These are phyloP conservation scores for Rhodotorula sphaerocarpa DNA, from an alignment of 768 basidiomycete genomes.

Conservation along the genomic window DNA sequence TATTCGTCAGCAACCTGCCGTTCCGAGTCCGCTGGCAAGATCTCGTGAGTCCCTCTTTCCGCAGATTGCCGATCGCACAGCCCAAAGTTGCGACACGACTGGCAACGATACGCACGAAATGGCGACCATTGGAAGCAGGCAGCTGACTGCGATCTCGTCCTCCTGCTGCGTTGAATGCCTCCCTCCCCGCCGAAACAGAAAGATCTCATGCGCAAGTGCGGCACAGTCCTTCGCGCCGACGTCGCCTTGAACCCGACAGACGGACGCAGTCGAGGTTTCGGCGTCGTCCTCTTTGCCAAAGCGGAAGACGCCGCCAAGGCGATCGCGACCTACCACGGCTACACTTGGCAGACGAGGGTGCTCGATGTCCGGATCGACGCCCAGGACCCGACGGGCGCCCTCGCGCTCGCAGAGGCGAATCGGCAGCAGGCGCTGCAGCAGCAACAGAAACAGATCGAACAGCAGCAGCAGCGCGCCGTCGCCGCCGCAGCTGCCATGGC, in stretches of 20 bases:
- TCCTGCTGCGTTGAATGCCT: background rate
- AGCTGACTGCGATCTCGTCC: background rate
- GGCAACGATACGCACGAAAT: too few relatives aligned
- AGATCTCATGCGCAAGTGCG: conserved; percentile 90
- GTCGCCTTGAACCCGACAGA: conserved; percentile 40
- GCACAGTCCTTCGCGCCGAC: conserved; percentile 65
- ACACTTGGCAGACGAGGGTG: conserved; percentile 52
- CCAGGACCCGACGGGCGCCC: conserved; percentile 38
- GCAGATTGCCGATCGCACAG: too few relatives aligned
- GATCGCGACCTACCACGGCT: conserved; percentile 93
- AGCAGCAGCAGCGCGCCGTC: background rate
- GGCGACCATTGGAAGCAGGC: too few relatives aligned
- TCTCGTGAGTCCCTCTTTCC: conserved; percentile 48
- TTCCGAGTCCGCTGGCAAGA: conserved; percentile 99
- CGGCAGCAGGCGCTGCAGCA: conserved; percentile 32
- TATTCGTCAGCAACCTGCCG: conserved; percentile 94
- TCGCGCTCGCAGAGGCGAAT: conserved; percentile 38
- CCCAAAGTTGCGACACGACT: too few relatives aligned
- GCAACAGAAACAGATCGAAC: conserved; percentile 3
- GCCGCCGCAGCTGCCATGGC: background rate
- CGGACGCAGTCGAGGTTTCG: conserved; percentile 72
- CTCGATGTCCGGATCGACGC: conserved; percentile 42
- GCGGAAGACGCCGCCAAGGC: conserved; percentile 89
- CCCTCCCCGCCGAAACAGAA: conserved; percentile 41
- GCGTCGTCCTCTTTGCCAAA: conserved; percentile 88